Evolutionary conservation across 257 asterid species (phyloP), one percentile per base, ranked within the genome.

Genomic region (Nicotiana undulata): DNA sequence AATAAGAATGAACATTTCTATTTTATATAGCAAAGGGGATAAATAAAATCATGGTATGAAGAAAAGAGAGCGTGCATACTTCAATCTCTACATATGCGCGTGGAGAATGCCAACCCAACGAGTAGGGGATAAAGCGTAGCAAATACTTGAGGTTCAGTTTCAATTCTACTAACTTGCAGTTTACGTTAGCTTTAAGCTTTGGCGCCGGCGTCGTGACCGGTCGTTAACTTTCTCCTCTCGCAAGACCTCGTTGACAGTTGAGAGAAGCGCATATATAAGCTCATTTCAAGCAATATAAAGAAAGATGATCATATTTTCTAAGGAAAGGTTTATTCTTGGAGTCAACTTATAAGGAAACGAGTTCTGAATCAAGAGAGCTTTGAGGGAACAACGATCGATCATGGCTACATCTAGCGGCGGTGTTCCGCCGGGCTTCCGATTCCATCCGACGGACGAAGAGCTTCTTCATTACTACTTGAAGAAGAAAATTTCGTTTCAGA

Each of bases 391-490:
- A 40, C 1, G 49, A 40, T 40, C 3, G 49, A 40, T 40, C 49
- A 40, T 40, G 49, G 49, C 49, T 8, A 40, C 90, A 2, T 40
- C 49, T 2, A 84, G 83, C 26, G 91, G 97, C 1, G 98, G 97
- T 2, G 98, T 94, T 80, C 98, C 98, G 0, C 98, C 98, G 0
- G 98, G 98, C 34, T 92, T 94, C 65, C 90, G 97, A 80, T 92
- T 92, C 85, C 98, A 94, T 81, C 98, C 98, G 6, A 91, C 97
- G 17, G 98, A 94, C 26, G 98, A 94, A 81, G 98, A 94, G 92
- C 97, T 94, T 63, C 96, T 94, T 60, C 94, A 93, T 76, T 93
- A 90, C 83, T 94, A 93, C 90, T 84, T 94, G 89, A 93, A 88
- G 95, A 94, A 91, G 92, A 94, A 94, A 82, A 32, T 93, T n/a